These are phyloP conservation scores for Candida koratica DNA, from an alignment of 805 yeast genomes.

Conservation along the genomic window DNA sequence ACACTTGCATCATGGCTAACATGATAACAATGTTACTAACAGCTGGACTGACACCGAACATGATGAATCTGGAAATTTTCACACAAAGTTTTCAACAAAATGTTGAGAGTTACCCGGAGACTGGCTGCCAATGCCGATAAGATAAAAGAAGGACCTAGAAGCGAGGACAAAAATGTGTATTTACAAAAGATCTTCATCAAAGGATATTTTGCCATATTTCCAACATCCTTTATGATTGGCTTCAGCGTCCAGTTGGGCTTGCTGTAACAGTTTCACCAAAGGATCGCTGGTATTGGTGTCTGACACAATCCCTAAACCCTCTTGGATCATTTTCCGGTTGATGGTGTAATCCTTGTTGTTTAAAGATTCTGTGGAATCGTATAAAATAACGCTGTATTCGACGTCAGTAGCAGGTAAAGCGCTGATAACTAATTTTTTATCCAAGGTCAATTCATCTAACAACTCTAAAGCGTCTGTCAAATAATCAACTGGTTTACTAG, in stretches of 20 bases:
- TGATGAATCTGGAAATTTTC: constrained; percentile 3
- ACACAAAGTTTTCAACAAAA: constrained; percentile 3
- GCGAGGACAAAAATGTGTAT: background rate
- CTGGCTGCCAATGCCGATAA: too few species aligned
- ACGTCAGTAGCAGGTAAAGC: constrained; percentile 41
- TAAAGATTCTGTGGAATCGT: constrained; percentile 53
- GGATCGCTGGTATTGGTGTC: constrained; percentile 31
- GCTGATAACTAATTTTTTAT: constrained; percentile 52
- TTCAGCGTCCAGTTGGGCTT: constrained; percentile 49
- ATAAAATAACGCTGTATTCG: constrained; percentile 51
- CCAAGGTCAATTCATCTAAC: constrained; percentile 51
- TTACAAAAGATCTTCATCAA: constrained; percentile 39
- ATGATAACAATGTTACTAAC: constrained; percentile 80
- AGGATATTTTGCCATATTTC: constrained; percentile 71
- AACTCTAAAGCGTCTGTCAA: constrained; percentile 50
- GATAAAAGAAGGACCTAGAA: background rate
- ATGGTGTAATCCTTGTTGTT: constrained; percentile 54
- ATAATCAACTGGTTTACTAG: constrained; percentile 52
- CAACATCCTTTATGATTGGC: constrained; percentile 58
- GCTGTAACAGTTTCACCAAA: constrained; percentile 31
- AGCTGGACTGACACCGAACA: constrained; percentile 50
- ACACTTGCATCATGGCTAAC: constrained; percentile 95
- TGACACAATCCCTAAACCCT: constrained; percentile 56
- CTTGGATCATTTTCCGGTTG: constrained; percentile 53
- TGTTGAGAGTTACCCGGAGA: constrained; percentile 5